These are phyloP conservation scores for Beauveria brongniartii DNA, from an alignment of 2,329 filamentous ascomycete genomes.

Conservation along the genomic window DNA sequence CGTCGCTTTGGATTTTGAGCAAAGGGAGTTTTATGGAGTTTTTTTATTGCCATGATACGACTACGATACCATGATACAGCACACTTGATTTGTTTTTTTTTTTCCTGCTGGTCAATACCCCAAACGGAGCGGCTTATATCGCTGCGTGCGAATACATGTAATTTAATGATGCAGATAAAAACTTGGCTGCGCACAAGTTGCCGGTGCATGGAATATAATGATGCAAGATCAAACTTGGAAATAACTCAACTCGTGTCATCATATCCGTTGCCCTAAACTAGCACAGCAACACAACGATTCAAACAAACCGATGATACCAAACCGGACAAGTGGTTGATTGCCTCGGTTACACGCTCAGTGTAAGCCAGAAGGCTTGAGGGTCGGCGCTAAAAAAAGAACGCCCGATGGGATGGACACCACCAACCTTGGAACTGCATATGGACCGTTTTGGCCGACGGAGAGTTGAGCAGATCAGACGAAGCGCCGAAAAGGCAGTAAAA, in stretches of 20 bases:
- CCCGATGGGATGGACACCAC: neutral
- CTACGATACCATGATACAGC: conserved; percentile 5
- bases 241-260: neutral
- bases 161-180: neutral
- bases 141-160: neutral
- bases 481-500: neutral
- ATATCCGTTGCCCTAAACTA: neutral
- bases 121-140: neutral
- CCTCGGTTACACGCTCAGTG: neutral
- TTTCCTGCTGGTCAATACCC: neutral
- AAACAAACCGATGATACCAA: too few species aligned
- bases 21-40: neutral
- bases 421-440: neutral
- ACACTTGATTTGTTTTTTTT: neutral
- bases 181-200: neutral
- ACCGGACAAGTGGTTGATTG: neutral
- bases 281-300: too few species aligned
- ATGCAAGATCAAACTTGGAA: neutral
- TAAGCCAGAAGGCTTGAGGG: neutral
- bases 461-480: neutral
- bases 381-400: neutral
- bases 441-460: neutral
- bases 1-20: neutral
- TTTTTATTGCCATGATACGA: neutral
- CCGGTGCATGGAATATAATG: too few species aligned